These are phyloP conservation scores for Exophiala alcalophila DNA, from an alignment of 2,329 filamentous ascomycete genomes.

Conservation along the genomic window DNA sequence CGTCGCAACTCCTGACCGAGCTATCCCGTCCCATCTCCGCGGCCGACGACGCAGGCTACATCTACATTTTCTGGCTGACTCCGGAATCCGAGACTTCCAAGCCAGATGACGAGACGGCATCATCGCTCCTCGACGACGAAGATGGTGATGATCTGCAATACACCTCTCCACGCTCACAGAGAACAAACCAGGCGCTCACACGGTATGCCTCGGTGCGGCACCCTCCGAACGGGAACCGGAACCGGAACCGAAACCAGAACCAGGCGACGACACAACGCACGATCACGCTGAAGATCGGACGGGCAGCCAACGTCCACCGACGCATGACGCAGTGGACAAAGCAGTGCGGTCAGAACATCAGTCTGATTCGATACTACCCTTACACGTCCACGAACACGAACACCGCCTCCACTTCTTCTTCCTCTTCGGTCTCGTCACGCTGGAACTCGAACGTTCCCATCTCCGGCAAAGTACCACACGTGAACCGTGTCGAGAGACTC, in stretches of 20 bases:
- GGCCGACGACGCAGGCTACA: slow-evolving; percentile 80
- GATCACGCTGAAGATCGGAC: slow-evolving; percentile 64
- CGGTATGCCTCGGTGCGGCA: slow-evolving; percentile 32
- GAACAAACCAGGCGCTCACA: slow-evolving; percentile 39
- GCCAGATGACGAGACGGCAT: slow-evolving; percentile 58
- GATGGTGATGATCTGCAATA: slow-evolving; percentile 15
- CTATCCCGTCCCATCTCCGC: slow-evolving; percentile 71
- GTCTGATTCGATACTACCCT: slow-evolving; percentile 87
- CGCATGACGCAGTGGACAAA: slow-evolving; percentile 89
- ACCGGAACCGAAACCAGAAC: too few species aligned
- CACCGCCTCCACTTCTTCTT: background rate
- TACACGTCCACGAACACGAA: slow-evolving; percentile 52
- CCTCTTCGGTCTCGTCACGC: background rate
- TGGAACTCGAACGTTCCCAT: slow-evolving; percentile 26
- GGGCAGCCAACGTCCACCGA: slow-evolving; percentile 78
- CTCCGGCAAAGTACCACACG: slow-evolving; percentile 69
- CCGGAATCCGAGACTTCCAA: slow-evolving; percentile 57
- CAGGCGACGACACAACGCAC: slow-evolving; percentile 50
- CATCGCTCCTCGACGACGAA: slow-evolving; percentile 52
- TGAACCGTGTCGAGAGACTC: slow-evolving; percentile 81
- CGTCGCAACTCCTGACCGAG: slow-evolving; percentile 71
- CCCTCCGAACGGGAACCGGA: too few species aligned
- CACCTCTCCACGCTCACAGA: slow-evolving; percentile 26
- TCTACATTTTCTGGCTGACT: slow-evolving; percentile 98
- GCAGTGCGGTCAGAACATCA: slow-evolving; percentile 86